Evolutionary conservation across 2,329 filamentous ascomycete species (phyloP).

Genomic region (Rhynchosporium agropyri): DNA sequence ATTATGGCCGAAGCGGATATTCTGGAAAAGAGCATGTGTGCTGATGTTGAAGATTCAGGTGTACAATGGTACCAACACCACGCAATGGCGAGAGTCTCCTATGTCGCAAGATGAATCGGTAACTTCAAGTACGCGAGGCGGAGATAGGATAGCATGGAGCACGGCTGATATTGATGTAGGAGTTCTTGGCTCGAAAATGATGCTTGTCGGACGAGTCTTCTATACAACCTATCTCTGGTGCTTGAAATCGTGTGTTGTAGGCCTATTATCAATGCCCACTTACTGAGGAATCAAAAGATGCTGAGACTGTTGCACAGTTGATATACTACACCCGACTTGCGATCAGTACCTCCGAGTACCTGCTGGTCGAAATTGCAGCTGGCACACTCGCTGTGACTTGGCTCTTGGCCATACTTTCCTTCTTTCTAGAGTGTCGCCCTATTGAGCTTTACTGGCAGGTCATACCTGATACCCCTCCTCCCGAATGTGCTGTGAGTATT

Average conservation of each 20-base stretch:
- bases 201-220: slow-evolving; percentile 28
- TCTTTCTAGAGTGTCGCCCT: slow-evolving; percentile 32
- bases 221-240: slow-evolving; percentile 36
- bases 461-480: slow-evolving; percentile 21
- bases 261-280: background rate
- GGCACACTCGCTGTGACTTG: slow-evolving; percentile 28
- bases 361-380: slow-evolving; percentile 21
- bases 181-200: slow-evolving; percentile 27
- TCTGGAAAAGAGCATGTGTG: background rate
- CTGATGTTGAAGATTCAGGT: slow-evolving; percentile 18
- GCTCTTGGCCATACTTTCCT: slow-evolving; percentile 24
- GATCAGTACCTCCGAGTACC: slow-evolving; percentile 22
- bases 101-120: slow-evolving; percentile 16
- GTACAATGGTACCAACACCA: slow-evolving; percentile 28
- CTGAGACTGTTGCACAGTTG: slow-evolving; percentile 21
- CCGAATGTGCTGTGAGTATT: slow-evolving; percentile 30
- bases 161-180: slow-evolving; percentile 22
- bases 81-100: slow-evolving; percentile 13
- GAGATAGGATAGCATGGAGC: slow-evolving; percentile 2
- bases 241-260: slow-evolving; percentile 36
- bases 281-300: background rate
- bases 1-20: background rate
- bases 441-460: slow-evolving; percentile 32
- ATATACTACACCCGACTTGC: slow-evolving; percentile 33
- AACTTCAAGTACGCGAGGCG: background rate